Evolutionary conservation across 139 green algal species (phyloP), one percentile per base, ranked within the genome.

Genomic region (Chlamydomonas eustigma): DNA sequence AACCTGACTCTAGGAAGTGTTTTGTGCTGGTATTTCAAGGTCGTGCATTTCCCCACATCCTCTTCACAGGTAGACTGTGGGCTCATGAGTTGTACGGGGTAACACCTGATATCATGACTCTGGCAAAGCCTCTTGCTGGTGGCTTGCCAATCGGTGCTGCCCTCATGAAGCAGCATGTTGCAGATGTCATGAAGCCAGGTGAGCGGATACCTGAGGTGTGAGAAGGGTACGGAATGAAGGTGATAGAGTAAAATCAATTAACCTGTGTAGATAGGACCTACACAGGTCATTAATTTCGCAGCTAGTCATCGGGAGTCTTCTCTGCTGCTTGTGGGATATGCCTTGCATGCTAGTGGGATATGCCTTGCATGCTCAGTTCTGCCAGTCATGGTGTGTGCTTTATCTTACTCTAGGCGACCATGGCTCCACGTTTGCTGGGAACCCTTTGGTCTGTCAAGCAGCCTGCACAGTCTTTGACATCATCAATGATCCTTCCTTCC

Each of bases 401-500:
- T 22, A 4, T 4, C 30, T 44, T 39, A 32, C 1, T 35, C 28
- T 18, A 58, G 44, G 95, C 4, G 96, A 99, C 83, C 96, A 99
- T 79, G 96, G 96, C 8, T 96, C 90, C 77, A 99, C 96, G 0
- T 99, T 99, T 88, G 96, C 96, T 2, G 95, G 95, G 50, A 94
- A 93, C 85, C 96, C 95, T 0, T 85, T 99, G 39, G 94, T 99
- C 37, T 98, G 92, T 76, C 70, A 85, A 39, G 87, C 89, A 18
- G 92, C 89, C 3, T 89, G 84, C 84, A 78, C 84, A 31, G 85
- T 93, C 18, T 91, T 96, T 76, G 92, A 97, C 83, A 90, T 91
- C 81, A 93, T 97, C 65, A 74, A 51, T 4, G 78, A 92, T n/a
- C 86, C 90, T 0, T 79, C 74, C n/a, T 99, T 99, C 86, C 84